Evolutionary conservation across 1,284 basidiomycete species (phyloP).

Genomic region (Marasmius fiardii): DNA sequence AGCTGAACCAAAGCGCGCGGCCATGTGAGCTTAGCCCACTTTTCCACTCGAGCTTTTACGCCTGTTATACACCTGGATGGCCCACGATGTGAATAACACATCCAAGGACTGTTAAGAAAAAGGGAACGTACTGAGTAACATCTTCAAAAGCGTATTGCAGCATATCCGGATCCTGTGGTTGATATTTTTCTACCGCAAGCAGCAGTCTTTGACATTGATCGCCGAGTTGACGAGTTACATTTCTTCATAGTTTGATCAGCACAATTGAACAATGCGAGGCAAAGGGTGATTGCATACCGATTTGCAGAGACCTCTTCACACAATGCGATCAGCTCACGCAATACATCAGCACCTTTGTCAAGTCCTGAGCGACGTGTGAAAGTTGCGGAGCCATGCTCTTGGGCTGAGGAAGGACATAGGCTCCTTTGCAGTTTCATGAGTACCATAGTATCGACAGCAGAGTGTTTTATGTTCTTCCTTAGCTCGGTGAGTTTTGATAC

Average conservation of each 20-base stretch:
- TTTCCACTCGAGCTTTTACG: background rate
- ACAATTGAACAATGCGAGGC: conserved; percentile 6
- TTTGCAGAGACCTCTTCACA: conserved; percentile 44
- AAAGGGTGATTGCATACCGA: conserved; percentile 26
- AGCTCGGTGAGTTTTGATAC: too few relatives aligned
- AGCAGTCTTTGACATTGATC: conserved; percentile 39
- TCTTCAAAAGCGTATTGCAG: background rate
- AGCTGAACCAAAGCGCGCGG: background rate
- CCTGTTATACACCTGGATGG: too few relatives aligned
- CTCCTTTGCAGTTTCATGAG: too few relatives aligned
- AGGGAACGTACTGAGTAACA: too few relatives aligned
- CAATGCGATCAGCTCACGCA: conserved; percentile 37
- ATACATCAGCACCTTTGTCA: conserved; percentile 32
- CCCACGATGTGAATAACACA: too few relatives aligned
- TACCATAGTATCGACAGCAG: too few relatives aligned
- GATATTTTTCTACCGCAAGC: conserved; percentile 21
- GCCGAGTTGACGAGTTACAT: conserved; percentile 34
- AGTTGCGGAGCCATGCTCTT: too few relatives aligned
- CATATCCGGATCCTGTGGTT: background rate
- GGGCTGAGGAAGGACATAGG: too few relatives aligned
- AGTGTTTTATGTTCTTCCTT: too few relatives aligned
- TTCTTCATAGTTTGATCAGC: conserved; percentile 26
- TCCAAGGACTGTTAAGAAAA: too few relatives aligned
- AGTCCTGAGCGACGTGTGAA: too few relatives aligned
- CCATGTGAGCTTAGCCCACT: too few relatives aligned